Percentiles rank a stretch among this genome's conserved stretches.
Conservation (phyloP, 2,329 filamentous ascomycete genomes). For the Cadophora malorum region DNA sequence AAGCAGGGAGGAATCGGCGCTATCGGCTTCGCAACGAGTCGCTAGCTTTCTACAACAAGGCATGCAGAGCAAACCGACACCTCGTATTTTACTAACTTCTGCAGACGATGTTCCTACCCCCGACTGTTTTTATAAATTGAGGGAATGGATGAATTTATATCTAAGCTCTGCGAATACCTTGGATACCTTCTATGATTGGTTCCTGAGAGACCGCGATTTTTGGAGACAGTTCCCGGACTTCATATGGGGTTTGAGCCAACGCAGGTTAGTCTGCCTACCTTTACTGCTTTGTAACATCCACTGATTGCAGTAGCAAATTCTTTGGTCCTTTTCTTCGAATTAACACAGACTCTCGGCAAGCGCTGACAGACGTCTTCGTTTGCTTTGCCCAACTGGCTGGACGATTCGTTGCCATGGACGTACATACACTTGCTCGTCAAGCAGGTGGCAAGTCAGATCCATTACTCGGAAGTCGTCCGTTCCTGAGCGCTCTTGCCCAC, state of each 20-base stretch:
- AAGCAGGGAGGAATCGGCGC: slow-evolving; percentile 33
- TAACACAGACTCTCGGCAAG: slow-evolving; percentile 32
- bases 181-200: slow-evolving; percentile 51
- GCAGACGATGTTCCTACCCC: slow-evolving; percentile 53
- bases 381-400: slow-evolving; percentile 56
- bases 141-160: slow-evolving; percentile 59
- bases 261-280: slow-evolving; percentile 49
- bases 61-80: slow-evolving; percentile 46
- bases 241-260: slow-evolving; percentile 49
- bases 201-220: slow-evolving; percentile 53
- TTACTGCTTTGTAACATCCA: neutral
- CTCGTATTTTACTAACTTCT: slow-evolving; percentile 38
- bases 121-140: slow-evolving; percentile 52
- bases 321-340: slow-evolving; percentile 44
- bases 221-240: slow-evolving; percentile 61
- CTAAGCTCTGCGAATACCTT: slow-evolving; percentile 50
- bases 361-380: slow-evolving; percentile 42
- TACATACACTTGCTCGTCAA: slow-evolving; percentile 44
- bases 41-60: slow-evolving; percentile 46
- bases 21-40: slow-evolving; percentile 37
- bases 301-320: slow-evolving; percentile 41
- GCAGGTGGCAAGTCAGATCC: slow-evolving; percentile 45
- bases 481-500: slow-evolving; percentile 53
- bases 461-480: slow-evolving; percentile 52
- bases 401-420: slow-evolving; percentile 59